Percentiles rank a stretch among this genome's conserved stretches.
Conservation (phyloP, 768 basidiomycete species). For the Serendipita indica region DNA sequence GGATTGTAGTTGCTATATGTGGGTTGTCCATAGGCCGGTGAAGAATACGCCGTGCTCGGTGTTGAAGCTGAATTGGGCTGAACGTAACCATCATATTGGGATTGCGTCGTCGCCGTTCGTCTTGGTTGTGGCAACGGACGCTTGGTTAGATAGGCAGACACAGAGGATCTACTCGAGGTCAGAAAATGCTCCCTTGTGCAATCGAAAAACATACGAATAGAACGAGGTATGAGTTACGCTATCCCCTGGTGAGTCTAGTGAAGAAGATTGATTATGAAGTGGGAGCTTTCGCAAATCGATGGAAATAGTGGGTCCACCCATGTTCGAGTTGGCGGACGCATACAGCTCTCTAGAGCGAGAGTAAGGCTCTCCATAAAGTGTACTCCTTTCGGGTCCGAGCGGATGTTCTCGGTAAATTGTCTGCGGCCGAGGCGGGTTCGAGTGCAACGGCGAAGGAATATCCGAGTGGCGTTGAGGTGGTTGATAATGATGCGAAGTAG, state of each 20-base stretch:
- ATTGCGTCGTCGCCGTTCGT: neutral
- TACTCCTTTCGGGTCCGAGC: neutral
- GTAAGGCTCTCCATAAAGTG: neutral
- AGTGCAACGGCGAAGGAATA: neutral
- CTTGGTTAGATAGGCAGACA: neutral
- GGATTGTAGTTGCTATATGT: no score
- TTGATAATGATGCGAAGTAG: neutral
- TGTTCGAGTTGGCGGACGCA: neutral
- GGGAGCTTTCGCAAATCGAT: neutral
- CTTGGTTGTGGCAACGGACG: neutral
- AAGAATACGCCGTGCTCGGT: no score
- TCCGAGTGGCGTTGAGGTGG: neutral
- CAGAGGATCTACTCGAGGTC: neutral
- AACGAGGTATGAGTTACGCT: neutral
- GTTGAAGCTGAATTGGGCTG: no score
- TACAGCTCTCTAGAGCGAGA: neutral
- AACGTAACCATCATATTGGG: no score
- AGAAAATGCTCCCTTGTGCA: neutral
- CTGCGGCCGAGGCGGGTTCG: neutral
- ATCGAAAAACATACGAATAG: neutral
- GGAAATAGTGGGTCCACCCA: neutral
- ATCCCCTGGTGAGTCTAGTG: neutral
- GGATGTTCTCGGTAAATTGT: neutral
- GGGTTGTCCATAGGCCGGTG: no score
- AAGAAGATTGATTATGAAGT: neutral